Evolutionary conservation across 192 early-diverging fungal species (phyloP).

Genomic region (Chytriomyces confervae): DNA sequence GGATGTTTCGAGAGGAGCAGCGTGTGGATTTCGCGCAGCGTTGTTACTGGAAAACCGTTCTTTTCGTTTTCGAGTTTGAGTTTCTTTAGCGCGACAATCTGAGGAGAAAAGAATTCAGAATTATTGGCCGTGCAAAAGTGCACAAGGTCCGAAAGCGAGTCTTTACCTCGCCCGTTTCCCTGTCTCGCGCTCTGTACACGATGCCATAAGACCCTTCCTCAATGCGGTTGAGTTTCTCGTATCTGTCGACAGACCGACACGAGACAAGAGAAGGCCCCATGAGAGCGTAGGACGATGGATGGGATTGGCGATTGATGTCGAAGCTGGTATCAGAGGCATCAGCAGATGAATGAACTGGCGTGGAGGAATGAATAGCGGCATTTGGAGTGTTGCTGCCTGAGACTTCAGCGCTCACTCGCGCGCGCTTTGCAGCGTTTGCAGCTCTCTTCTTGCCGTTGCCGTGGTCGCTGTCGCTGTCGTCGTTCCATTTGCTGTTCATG

Average conservation of each 20-base stretch:
- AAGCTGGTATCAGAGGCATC: neutral
- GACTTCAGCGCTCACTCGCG: neutral
- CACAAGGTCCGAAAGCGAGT: too few relatives aligned
- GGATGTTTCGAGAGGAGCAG: slow-evolving; percentile 71
- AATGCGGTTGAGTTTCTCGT: slow-evolving; percentile 94
- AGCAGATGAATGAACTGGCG: neutral
- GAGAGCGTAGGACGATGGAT: slow-evolving; percentile 35
- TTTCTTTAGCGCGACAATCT: slow-evolving; percentile 77
- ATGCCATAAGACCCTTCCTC: slow-evolving; percentile 97
- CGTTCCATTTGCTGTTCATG: slow-evolving; percentile 26
- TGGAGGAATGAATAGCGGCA: neutral
- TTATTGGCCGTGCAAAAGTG: too few relatives aligned
- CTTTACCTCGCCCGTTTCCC: slow-evolving; percentile 66
- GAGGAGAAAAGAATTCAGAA: too few relatives aligned
- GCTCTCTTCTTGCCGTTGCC: neutral
- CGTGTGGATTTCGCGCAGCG: slow-evolving; percentile 79
- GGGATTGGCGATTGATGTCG: neutral
- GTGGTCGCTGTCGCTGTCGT: slow-evolving; percentile 32
- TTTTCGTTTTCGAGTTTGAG: slow-evolving; percentile 77
- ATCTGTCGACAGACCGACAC: slow-evolving; percentile 81
- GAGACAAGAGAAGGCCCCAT: slow-evolving; percentile 55
- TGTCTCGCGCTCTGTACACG: slow-evolving; percentile 89
- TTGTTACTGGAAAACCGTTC: slow-evolving; percentile 82
- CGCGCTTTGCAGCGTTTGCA: neutral
- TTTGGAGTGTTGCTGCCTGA: slow-evolving; percentile 11